Percentiles rank a stretch among this genome's conserved stretches.
Evolutionary conservation across 2,329 filamentous ascomycete genomes (phyloP).

Genomic region (Hypomyces perniciosus): DNA sequence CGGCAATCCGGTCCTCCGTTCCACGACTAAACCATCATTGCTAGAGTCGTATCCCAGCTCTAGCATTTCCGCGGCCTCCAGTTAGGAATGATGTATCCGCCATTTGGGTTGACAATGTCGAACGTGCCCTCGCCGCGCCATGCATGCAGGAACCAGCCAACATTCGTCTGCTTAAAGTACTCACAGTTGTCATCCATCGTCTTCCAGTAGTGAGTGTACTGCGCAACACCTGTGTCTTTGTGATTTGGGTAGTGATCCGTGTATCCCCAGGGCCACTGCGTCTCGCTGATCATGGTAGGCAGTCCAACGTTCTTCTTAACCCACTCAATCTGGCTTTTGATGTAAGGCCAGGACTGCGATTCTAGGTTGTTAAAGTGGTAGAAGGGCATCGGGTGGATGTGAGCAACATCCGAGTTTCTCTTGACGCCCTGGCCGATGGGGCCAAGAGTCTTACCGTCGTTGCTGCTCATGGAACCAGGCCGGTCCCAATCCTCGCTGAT

Average conservation of each 20-base stretch:
- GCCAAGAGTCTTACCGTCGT: constrained; percentile 8
- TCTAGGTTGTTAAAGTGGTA: constrained; percentile 14
- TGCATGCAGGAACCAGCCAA: constrained; percentile 18
- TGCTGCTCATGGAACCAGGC: constrained; percentile 15
- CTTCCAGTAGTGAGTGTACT: constrained; percentile 17
- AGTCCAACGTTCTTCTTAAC: constrained; percentile 14
- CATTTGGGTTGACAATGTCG: constrained; percentile 15
- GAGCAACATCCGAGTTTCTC: constrained; percentile 16
- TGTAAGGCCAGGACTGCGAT: constrained; percentile 15
- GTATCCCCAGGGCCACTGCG: constrained; percentile 17
- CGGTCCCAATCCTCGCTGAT: constrained; percentile 20
- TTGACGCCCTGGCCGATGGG: constrained; percentile 14
- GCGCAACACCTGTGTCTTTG: constrained; percentile 12
- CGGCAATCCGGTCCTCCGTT: background rate
- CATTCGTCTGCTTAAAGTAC: constrained; percentile 14
- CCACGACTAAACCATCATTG: background rate
- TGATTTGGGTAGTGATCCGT: constrained; percentile 15
- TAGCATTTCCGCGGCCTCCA: constrained; percentile 16
- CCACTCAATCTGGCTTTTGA: constrained; percentile 14
- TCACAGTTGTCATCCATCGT: constrained; percentile 16
- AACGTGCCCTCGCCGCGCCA: constrained; percentile 17
- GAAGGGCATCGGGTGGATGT: constrained; percentile 20
- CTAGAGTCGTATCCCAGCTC: background rate
- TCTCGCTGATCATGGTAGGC: constrained; percentile 16
- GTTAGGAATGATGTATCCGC: constrained; percentile 17